phyloP scores from a whole-genome alignment of 345 rosid species.

The Euphorbia peplus region DNA sequence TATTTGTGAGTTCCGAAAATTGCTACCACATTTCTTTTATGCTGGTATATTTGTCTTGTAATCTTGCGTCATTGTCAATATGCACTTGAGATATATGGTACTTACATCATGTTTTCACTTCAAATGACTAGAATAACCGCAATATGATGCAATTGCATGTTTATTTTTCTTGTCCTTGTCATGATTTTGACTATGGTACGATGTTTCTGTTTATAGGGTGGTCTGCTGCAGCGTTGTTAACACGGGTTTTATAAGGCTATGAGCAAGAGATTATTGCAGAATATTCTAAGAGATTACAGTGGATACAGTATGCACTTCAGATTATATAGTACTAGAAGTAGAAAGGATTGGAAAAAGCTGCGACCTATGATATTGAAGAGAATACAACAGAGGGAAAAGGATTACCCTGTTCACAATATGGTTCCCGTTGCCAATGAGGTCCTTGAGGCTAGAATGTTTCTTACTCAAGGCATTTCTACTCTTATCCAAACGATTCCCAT shows the following conservation, averaged over 20 bases:
- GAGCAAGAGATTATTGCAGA: constrained; percentile 6
- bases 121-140: neutral
- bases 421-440: constrained; percentile 71
- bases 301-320: constrained; percentile 10
- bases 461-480: constrained; percentile 51
- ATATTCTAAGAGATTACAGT: neutral
- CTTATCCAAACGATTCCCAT: constrained; percentile 58
- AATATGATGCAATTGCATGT: neutral
- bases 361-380: constrained; percentile 78
- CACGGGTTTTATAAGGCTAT: neutral
- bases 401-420: constrained; percentile 54
- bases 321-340: constrained; percentile 45
- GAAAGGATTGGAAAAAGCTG: constrained; percentile 52
- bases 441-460: constrained; percentile 47
- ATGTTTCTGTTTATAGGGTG: neutral
- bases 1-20: neutral
- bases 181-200: neutral
- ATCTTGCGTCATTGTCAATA: too few relatives aligned
- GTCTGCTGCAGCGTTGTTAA: too few relatives aligned
- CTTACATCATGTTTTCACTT: neutral
- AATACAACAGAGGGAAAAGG: constrained; percentile 65
- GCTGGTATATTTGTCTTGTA: neutral
- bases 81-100: too few relatives aligned
- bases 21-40: neutral
- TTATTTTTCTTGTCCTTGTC: neutral